Evolutionary conservation across 768 basidiomycete genomes (phyloP).

Genomic region (Chiua virens): DNA sequence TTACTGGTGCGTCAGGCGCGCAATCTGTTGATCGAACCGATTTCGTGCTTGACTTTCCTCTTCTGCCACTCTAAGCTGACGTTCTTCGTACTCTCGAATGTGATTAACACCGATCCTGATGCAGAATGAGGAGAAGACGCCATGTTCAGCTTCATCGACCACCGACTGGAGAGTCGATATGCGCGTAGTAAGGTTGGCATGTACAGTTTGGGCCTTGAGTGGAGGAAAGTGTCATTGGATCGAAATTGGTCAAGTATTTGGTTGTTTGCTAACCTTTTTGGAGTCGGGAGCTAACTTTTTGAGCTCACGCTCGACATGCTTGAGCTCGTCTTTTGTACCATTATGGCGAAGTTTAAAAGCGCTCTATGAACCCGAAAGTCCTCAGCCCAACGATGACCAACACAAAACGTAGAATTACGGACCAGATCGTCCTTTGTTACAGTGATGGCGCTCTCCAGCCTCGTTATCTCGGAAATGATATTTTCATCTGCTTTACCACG

Average conservation of each 20-base stretch:
- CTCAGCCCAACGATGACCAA: not conserved
- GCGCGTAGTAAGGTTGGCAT: slow-evolving; percentile 51
- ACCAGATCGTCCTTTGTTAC: slow-evolving; percentile 85
- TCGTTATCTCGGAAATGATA: slow-evolving; percentile 70
- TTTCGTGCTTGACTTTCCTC: slow-evolving; percentile 84
- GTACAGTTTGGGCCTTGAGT: slow-evolving; percentile 53
- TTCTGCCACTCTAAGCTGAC: slow-evolving; percentile 84
- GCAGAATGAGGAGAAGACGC: slow-evolving; percentile 78
- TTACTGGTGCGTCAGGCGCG: slow-evolving; percentile 82
- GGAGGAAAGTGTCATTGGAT: not conserved
- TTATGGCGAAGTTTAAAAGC: slow-evolving; percentile 73
- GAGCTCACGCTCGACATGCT: slow-evolving; percentile 72
- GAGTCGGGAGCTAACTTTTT: slow-evolving; percentile 67
- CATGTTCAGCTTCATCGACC: slow-evolving; percentile 79
- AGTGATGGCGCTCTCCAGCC: slow-evolving; percentile 74
- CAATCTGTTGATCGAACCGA: slow-evolving; percentile 83
- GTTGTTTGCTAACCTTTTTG: slow-evolving; percentile 53
- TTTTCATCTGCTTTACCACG: slow-evolving; percentile 82
- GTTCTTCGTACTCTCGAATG: slow-evolving; percentile 93
- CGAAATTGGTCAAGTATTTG: not conserved
- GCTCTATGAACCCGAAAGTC: slow-evolving; percentile 43
- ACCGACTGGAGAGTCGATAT: slow-evolving; percentile 53
- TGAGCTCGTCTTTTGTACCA: slow-evolving; percentile 82
- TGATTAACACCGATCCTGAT: slow-evolving; percentile 69
- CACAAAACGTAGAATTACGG: slow-evolving; percentile 19